Conservation (phyloP, 1,284 basidiomycete species). For the Papiliotrema laurentii region DNA sequence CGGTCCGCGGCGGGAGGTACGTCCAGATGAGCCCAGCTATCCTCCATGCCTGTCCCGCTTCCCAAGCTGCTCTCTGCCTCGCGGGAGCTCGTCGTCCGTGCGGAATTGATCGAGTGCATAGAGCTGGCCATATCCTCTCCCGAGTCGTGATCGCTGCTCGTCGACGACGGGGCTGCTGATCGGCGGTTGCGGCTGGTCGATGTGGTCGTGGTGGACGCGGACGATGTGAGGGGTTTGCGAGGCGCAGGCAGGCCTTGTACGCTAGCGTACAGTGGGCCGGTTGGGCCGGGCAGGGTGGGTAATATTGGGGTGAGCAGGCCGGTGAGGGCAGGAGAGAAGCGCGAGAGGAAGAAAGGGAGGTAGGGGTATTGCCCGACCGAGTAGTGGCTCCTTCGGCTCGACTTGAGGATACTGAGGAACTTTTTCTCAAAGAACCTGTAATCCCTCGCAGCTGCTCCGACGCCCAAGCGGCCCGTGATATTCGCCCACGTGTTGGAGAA, state of each 20-base stretch:
- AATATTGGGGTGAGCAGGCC: slow-evolving; percentile 20
- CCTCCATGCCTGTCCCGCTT: slow-evolving; percentile 5
- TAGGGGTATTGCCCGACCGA: slow-evolving; percentile 32
- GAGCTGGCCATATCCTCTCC: slow-evolving; percentile 38
- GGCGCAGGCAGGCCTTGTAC: slow-evolving; percentile 6
- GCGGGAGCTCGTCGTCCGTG: slow-evolving; percentile 2
- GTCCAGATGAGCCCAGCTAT: slow-evolving; percentile 9
- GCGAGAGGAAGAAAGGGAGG: slow-evolving; percentile 23
- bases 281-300: slow-evolving; percentile 26
- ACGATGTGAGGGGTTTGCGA: neutral
- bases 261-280: slow-evolving; percentile 19
- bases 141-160: slow-evolving; percentile 35
- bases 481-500: slow-evolving; percentile 15
- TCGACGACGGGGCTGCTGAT: slow-evolving; percentile 8
- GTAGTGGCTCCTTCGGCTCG: slow-evolving; percentile 11
- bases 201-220: slow-evolving; percentile 9
- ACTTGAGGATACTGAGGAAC: slow-evolving; percentile 31
- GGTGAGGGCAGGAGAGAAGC: slow-evolving; percentile 21
- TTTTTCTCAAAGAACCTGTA: slow-evolving; percentile 31
- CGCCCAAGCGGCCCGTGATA: slow-evolving; percentile 20
- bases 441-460: slow-evolving; percentile 26
- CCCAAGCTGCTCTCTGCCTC: neutral
- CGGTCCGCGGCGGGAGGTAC: no score
- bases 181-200: neutral
- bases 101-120: slow-evolving; percentile 18